These are phyloP conservation scores for Cladophialophora bantiana DNA, from an alignment of 2,329 filamentous ascomycete species.

Conservation along the genomic window DNA sequence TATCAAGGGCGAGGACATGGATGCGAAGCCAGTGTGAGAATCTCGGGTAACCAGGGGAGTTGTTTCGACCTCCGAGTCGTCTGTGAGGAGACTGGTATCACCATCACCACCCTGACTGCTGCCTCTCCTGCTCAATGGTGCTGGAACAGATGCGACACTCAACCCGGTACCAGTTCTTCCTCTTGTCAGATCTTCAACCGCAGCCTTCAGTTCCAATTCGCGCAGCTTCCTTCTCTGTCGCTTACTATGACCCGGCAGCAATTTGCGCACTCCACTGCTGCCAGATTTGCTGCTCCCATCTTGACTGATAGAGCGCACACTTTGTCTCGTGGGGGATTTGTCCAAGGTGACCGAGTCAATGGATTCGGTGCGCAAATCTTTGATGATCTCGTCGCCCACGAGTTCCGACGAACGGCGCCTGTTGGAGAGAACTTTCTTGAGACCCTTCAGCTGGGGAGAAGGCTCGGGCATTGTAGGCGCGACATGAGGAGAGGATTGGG, in stretches of 20 bases:
- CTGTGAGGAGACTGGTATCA: conserved; percentile 37
- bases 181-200: conserved; percentile 32
- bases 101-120: conserved; percentile 34
- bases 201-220: conserved; percentile 38
- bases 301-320: conserved; percentile 47
- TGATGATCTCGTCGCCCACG: conserved; percentile 42
- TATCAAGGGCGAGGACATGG: conserved; percentile 72
- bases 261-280: conserved; percentile 58
- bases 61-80: conserved; percentile 35
- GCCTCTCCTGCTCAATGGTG: conserved; percentile 24
- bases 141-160: conserved; percentile 14
- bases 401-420: conserved; percentile 45
- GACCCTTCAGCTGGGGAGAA: conserved; percentile 45
- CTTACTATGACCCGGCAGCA: conserved; percentile 54
- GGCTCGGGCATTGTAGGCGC: conserved; percentile 38
- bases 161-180: conserved; percentile 26
- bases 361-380: conserved; percentile 44
- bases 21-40: conserved; percentile 72
- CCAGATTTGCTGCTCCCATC: conserved; percentile 50
- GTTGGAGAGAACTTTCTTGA: conserved; percentile 47
- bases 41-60: conserved; percentile 64
- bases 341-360: conserved; percentile 49
- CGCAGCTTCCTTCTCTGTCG: conserved; percentile 53
- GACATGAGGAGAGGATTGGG: conserved; percentile 34
- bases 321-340: conserved; percentile 43